These are phyloP conservation scores for Avena sativa DNA, from an alignment of 176 grass and related monocot species.

Conservation along the genomic window DNA sequence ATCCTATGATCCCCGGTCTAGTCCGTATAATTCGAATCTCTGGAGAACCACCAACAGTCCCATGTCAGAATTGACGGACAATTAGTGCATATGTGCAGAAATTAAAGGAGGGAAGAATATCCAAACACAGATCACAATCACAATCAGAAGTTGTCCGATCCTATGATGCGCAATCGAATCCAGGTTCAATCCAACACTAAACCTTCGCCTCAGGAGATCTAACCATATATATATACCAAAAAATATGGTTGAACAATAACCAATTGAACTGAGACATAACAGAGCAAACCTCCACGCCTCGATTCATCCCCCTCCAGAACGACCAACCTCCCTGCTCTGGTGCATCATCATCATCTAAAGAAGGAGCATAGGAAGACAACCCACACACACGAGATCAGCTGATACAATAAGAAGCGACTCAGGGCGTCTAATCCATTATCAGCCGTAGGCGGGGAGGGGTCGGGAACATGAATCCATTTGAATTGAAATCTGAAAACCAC, in stretches of 20 bases:
- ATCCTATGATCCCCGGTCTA: not conserved
- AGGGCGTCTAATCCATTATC: conserved; percentile 2
- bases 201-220: not conserved
- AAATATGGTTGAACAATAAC: not conserved
- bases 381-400: conserved; percentile 20
- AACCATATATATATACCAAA: not conserved
- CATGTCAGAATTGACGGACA: not conserved
- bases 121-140: not conserved
- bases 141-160: too few relatives aligned
- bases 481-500: conserved; percentile 28
- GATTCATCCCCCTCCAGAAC: not conserved
- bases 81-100: not conserved
- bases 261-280: not conserved
- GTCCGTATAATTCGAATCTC: not conserved
- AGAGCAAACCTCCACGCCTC: conserved; percentile 34
- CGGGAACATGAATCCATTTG: not conserved
- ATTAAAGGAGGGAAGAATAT: not conserved
- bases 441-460: not conserved
- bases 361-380: not conserved
- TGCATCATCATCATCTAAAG: not conserved
- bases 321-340: too few relatives aligned
- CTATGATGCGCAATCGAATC: too few relatives aligned
- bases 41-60: not conserved
- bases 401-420: not conserved
- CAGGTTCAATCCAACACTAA: not conserved